Evolutionary conservation across 139 green algal species (phyloP).

Genomic region (Raphidocelis subcapitata): DNA sequence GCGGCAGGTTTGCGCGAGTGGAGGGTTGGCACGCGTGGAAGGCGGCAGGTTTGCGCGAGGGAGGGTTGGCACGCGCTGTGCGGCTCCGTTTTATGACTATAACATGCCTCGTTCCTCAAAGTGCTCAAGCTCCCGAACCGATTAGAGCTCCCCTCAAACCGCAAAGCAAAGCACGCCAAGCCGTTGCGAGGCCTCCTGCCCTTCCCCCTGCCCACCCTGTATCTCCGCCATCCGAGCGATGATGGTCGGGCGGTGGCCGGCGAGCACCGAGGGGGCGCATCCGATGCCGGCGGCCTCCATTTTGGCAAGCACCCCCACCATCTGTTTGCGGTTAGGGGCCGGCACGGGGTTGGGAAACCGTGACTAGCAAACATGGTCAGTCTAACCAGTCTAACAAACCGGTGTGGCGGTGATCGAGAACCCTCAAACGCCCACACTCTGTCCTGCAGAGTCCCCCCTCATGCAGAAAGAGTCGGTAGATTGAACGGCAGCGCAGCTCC

Average conservation of each 20-base stretch:
- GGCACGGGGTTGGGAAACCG: no score
- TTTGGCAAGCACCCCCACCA: conserved; percentile 32
- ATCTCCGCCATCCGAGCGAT: conserved; percentile 32
- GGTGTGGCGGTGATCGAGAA: not conserved
- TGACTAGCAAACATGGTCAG: not conserved
- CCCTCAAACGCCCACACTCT: not conserved
- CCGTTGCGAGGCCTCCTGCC: not conserved
- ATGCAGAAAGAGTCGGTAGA: not conserved
- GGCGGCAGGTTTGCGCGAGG: not conserved
- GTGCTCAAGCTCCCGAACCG: no score
- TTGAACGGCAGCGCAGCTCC: not conserved
- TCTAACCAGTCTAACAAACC: not conserved
- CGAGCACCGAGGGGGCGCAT: conserved; percentile 24
- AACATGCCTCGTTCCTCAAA: no score
- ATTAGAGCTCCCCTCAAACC: no score
- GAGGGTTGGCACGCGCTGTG: no score
- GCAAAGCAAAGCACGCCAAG: not conserved
- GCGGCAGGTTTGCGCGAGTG: not conserved
- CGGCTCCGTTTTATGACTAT: no score
- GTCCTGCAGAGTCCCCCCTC: not conserved
- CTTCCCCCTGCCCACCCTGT: conserved; percentile 15
- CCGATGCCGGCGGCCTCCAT: conserved; percentile 38
- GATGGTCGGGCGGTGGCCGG: conserved; percentile 22
- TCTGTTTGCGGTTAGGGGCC: no score
- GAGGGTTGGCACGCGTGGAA: not conserved